Base-by-base conservation (phyloP, 2,329 filamentous ascomycete species). In the Orbilia quercus region DNA sequence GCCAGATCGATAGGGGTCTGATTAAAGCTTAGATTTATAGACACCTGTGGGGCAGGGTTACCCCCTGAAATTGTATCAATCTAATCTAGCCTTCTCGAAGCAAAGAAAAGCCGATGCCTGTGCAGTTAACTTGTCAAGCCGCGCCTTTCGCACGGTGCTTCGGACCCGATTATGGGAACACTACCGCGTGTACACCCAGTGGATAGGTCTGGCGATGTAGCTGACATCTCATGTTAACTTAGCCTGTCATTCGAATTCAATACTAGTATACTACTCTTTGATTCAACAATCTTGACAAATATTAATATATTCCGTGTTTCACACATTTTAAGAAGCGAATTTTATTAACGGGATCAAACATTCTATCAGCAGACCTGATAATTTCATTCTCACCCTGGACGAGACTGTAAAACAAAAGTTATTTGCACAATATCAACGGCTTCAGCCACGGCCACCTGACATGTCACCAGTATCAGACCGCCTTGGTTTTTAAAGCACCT, bases 1-100 rank as follows among this genome's bases (percentile, higher is more conserved):
- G 69, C 60, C 69, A 73, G 69, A 73, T 73, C 69, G 55, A 60
- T 73, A 65, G 67, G 67, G 59, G 60, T 72, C 48, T 40, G 25
- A 54, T 54, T 60, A 65, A 55, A 73, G 54, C 62, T 60, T 66
- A 73, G 69, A 73, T 66, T 47, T 54, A 55, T 59, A 42, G 59
- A 54, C 53, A 55, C 25, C 45, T 36, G 42, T 23, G 12, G 14
- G 18, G 1, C 67, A 65, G 45, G 67, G 67, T 22, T 31, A 65
- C 7, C 67, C 67, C 48, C 31, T 59, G 42, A 12, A 44, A 28
- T 11, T 65, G 16, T 45, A 72, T 42, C 51, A 22, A 36, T 72
- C 54, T 48, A 22, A 36, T 72, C 54, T 48, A 69, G 54, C 55
- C 64, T 69, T 69, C 64, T 69, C 47, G 64, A 69, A 69, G 64